These are phyloP conservation scores for Boletellus deceptivus DNA, from an alignment of 1,284 basidiomycete genomes.

Conservation along the genomic window DNA sequence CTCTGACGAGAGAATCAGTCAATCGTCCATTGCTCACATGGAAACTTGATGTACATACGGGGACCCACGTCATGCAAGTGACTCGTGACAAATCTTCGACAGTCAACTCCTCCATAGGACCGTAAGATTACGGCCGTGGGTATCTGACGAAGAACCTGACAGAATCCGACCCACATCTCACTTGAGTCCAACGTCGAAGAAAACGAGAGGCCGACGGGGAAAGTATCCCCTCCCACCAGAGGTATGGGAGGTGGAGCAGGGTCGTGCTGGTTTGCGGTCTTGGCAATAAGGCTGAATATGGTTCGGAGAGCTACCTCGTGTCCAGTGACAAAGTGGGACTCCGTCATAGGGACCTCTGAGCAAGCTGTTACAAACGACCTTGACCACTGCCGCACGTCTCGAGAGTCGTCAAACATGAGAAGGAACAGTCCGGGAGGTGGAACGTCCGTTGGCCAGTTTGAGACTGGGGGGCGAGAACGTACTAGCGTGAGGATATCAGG, in stretches of 20 bases:
- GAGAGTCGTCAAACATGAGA: slow-evolving; percentile 52
- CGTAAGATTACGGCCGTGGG: slow-evolving; percentile 46
- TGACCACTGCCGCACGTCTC: slow-evolving; percentile 59
- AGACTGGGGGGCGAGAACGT: slow-evolving; percentile 40
- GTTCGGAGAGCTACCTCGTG: slow-evolving; percentile 46
- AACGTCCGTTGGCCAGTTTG: slow-evolving; percentile 55
- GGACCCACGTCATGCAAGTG: slow-evolving; percentile 63
- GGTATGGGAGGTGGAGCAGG: not conserved
- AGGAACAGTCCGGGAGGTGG: slow-evolving; percentile 60
- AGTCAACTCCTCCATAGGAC: slow-evolving; percentile 38
- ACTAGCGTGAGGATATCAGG: slow-evolving; percentile 47
- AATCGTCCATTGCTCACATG: not conserved
- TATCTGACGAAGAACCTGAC: slow-evolving; percentile 48
- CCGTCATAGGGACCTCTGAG: slow-evolving; percentile 45
- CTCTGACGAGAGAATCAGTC: slow-evolving; percentile 42
- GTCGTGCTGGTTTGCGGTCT: slow-evolving; percentile 5
- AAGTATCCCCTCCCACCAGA: slow-evolving; percentile 7
- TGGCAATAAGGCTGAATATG: slow-evolving; percentile 30
- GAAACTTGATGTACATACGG: slow-evolving; percentile 47
- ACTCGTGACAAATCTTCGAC: slow-evolving; percentile 52
- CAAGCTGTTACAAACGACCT: slow-evolving; percentile 38
- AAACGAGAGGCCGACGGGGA: slow-evolving; percentile 15
- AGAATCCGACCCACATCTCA: slow-evolving; percentile 57
- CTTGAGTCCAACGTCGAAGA: slow-evolving; percentile 38
- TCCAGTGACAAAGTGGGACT: slow-evolving; percentile 43